Conservation (phyloP, 1,284 basidiomycete species). For the Mycosarcoma maydis region DNA sequence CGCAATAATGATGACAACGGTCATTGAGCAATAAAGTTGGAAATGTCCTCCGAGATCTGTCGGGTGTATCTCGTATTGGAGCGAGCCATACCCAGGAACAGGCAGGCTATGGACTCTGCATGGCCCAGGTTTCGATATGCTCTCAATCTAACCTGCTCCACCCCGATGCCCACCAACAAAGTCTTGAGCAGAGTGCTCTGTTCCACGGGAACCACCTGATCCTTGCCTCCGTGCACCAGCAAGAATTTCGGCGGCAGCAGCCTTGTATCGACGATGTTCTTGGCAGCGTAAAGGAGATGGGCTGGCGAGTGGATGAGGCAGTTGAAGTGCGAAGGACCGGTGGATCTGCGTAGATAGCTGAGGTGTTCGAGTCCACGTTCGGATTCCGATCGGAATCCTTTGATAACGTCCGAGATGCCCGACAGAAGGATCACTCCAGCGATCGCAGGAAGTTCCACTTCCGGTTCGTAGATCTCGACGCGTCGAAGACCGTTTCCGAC, state of each 20-base stretch:
- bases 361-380: constrained; percentile 67
- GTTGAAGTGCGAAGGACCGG: constrained; percentile 66
- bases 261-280: constrained; percentile 66
- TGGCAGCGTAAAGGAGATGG: constrained; percentile 68
- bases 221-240: constrained; percentile 68
- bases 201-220: constrained; percentile 65
- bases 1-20: no score
- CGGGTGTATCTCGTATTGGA: constrained; percentile 65
- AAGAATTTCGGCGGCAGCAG: constrained; percentile 67
- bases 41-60: constrained; percentile 59
- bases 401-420: constrained; percentile 68
- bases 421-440: constrained; percentile 67
- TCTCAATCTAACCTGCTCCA: constrained; percentile 63
- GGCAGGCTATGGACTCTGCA: constrained; percentile 62
- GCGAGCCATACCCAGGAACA: constrained; percentile 60
- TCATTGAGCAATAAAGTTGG: constrained; percentile 46
- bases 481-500: constrained; percentile 60
- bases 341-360: constrained; percentile 64
- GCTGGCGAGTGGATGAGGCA: constrained; percentile 68
- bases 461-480: constrained; percentile 67
- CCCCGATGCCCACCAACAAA: constrained; percentile 67
- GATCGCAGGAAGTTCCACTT: constrained; percentile 65
- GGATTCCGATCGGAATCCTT: constrained; percentile 66
- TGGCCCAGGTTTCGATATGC: constrained; percentile 67
- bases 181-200: constrained; percentile 68